phyloP scores from a whole-genome alignment of 2,329 filamentous ascomycete genomes.

The Aureobasidium leucospermi region DNA sequence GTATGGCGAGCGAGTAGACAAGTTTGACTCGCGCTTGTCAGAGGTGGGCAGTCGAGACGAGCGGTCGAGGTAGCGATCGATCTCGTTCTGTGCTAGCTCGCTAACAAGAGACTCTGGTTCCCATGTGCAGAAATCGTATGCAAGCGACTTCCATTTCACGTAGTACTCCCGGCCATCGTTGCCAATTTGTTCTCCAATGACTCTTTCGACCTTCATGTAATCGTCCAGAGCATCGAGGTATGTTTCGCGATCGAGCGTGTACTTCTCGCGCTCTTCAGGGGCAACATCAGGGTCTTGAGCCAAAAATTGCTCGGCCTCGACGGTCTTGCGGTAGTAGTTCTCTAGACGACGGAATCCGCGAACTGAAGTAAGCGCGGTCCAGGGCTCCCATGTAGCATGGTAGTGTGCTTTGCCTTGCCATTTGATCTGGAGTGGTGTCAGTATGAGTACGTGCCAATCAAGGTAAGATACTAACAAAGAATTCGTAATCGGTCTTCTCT shows the following conservation, averaged over 20 bases:
- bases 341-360: constrained; percentile 84
- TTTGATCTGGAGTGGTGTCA: constrained; percentile 61
- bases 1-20: constrained; percentile 64
- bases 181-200: constrained; percentile 75
- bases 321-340: constrained; percentile 84
- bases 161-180: constrained; percentile 69
- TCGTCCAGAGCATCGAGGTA: constrained; percentile 83
- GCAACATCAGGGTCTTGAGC: constrained; percentile 65
- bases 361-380: constrained; percentile 64
- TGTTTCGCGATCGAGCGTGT: constrained; percentile 88
- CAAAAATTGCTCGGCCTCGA: constrained; percentile 73
- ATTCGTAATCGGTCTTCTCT: constrained; percentile 76
- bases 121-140: constrained; percentile 94
- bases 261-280: constrained; percentile 84
- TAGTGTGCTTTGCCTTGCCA: constrained; percentile 95
- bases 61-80: constrained; percentile 85
- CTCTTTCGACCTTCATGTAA: constrained; percentile 84
- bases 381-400: constrained; percentile 90
- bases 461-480: constrained; percentile 39
- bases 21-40: constrained; percentile 67
- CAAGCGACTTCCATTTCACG: constrained; percentile 82
- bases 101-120: constrained; percentile 70
- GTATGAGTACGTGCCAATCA: constrained; percentile 9
- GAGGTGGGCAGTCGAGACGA: constrained; percentile 74
- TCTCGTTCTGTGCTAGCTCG: constrained; percentile 74